phyloP scores from a whole-genome alignment of 352 stramenopile species.

The Elongisporangium undulatum region DNA sequence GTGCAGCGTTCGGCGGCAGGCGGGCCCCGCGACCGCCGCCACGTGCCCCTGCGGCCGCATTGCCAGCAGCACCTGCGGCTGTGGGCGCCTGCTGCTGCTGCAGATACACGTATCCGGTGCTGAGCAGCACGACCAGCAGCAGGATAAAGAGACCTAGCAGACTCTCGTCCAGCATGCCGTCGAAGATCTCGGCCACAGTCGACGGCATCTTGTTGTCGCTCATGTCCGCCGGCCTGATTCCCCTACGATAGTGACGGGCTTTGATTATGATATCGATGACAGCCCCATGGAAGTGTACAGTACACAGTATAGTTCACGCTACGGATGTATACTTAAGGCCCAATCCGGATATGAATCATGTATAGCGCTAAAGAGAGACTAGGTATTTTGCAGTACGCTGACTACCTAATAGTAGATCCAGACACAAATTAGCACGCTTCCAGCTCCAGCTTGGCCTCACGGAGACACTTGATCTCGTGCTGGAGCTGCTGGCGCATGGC shows the following conservation, averaged over 20 bases:
- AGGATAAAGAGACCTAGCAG: conserved; percentile 65
- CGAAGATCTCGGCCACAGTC: conserved; percentile 35
- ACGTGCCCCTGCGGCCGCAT: conserved; percentile 6
- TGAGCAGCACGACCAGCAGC: conserved; percentile 63
- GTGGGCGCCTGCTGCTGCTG: conserved; percentile 45
- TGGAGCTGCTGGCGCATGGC: conserved; percentile 16
- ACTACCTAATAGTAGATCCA: conserved; percentile 6
- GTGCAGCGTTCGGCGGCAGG: conserved; percentile 2
- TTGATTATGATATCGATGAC: not conserved
- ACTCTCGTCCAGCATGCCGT: conserved; percentile 63
- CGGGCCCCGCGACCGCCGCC: conserved; percentile 6
- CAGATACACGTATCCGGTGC: conserved; percentile 70
- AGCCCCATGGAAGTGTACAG: no score
- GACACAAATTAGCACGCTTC: conserved; percentile 12
- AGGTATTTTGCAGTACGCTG: no score
- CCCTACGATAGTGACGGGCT: conserved; percentile 5
- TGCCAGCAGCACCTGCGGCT: conserved; percentile 3
- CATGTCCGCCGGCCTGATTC: not conserved
- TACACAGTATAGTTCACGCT: no score
- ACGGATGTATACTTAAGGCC: no score
- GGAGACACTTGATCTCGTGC: conserved; percentile 22
- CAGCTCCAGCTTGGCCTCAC: conserved; percentile 26
- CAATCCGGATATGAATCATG: no score
- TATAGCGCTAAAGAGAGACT: no score
- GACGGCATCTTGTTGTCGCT: conserved; percentile 26